A percentile compares a stretch with the other conserved stretches of the same genome.
These are phyloP conservation scores for Annulohypoxylon bovei DNA, from an alignment of 495 filamentous ascomycete genomes.

Conservation along the genomic window DNA sequence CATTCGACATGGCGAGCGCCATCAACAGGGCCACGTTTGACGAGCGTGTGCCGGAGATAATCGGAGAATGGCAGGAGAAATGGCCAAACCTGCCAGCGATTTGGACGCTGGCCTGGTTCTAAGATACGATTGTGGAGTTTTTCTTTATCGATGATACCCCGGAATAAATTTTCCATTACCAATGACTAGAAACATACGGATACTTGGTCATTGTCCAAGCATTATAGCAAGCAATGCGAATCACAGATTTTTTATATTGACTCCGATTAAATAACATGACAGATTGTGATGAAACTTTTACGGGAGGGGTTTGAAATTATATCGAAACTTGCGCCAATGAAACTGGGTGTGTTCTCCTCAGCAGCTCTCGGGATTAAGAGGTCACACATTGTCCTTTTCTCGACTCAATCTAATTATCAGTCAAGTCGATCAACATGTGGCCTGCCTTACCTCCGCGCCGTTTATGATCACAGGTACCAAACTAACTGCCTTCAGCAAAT, in stretches of 20 bases:
- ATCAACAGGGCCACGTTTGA: slow-evolving; percentile 82
- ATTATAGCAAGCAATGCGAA: neutral
- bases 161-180: slow-evolving; percentile 16
- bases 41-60: slow-evolving; percentile 89
- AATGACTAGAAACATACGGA: neutral
- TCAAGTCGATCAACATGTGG: no score
- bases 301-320: no score
- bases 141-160: slow-evolving; percentile 44
- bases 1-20: slow-evolving; percentile 75
- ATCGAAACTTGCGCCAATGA: no score
- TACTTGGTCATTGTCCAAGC: neutral
- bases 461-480: no score
- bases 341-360: no score
- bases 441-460: no score
- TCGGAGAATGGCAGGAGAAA: slow-evolving; percentile 95
- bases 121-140: slow-evolving; percentile 34
- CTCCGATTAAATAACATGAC: neutral
- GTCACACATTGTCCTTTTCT: no score
- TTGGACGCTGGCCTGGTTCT: slow-evolving; percentile 98
- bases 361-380: no score
- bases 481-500: no score
- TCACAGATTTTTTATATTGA: neutral
- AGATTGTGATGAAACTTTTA: neutral
- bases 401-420: no score
- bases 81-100: slow-evolving; percentile 90